Percentiles rank a stretch among this genome's conserved stretches.
These are phyloP conservation scores for Aspergillus sp. DNA, from an alignment of 2,329 filamentous ascomycete species.

Conservation along the genomic window DNA sequence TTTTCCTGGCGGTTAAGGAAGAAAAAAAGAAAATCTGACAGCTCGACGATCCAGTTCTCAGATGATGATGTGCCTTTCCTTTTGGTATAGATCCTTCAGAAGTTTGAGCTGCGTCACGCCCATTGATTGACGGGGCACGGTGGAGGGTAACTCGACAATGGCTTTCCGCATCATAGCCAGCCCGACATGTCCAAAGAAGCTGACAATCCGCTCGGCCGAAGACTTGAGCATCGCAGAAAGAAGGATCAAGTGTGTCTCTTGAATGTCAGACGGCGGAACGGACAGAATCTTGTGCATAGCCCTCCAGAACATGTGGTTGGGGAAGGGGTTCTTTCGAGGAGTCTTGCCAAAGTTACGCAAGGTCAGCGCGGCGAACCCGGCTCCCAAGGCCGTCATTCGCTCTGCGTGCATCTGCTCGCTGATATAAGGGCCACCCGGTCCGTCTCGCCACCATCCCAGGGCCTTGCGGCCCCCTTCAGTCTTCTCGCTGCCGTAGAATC, in stretches of 20 bases:
- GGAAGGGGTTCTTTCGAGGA: conserved; percentile 70
- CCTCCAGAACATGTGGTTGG: conserved; percentile 78
- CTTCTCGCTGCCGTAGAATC: conserved; percentile 72
- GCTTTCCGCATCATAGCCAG: conserved; percentile 69
- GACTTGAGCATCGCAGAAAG: conserved; percentile 70
- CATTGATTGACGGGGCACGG: conserved; percentile 35
- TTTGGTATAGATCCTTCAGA: conserved; percentile 36
- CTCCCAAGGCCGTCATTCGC: conserved; percentile 78
- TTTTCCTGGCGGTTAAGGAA: not conserved
- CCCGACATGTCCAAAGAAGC: conserved; percentile 76
- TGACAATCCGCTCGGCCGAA: conserved; percentile 72
- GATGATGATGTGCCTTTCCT: conserved; percentile 39
- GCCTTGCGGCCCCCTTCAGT: conserved; percentile 65
- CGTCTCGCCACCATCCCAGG: conserved; percentile 72
- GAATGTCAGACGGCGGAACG: conserved; percentile 65
- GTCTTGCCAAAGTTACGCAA: conserved; percentile 77
- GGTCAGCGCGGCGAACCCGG: conserved; percentile 79
- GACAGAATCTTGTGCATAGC: conserved; percentile 74
- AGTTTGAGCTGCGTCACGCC: conserved; percentile 40
- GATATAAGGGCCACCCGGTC: conserved; percentile 56
- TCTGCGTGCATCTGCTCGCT: conserved; percentile 73
- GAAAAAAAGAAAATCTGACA: not conserved
- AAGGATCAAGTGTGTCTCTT: conserved; percentile 71
- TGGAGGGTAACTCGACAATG: conserved; percentile 68
- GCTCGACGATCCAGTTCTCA: conserved; percentile 14